Evolutionary conservation across 2,329 filamentous ascomycete genomes (phyloP), one percentile per base, ranked within the genome.

Genomic region (Paracoccidioides brasiliensis): DNA sequence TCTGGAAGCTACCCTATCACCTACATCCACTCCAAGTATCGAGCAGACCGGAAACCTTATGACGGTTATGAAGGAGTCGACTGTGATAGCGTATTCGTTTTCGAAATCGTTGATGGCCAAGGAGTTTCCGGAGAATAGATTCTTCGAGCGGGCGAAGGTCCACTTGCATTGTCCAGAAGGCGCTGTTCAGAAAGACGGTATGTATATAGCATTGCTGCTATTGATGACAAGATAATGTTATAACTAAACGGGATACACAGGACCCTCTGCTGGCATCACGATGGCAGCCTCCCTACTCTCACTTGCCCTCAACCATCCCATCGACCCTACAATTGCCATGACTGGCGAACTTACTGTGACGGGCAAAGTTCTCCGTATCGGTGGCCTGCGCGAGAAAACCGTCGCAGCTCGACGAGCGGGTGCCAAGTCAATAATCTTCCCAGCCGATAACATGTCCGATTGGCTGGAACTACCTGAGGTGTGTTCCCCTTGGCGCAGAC

Each of bases 391-490:
- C 49, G 93, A 98, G 76, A 98, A 98, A 83, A 96, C 93, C 5
- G 91, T 98, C 42, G 93, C 93, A 35, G 94, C 93, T 56, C 81
- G 90, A 66, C 80, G 93, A 60, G 93, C 93, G 28, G 93, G 94
- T 55, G 94, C 90, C 65, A 93, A 86, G 71, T 95, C 83, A 71
- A 84, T 98, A 64, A 85, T 98, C 60, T 98, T 98, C 79, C 93
- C 93, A 32, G 82, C 84, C 63, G 94, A 98, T 74, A 96, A 96
- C 72, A 83, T 87, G 78, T 93, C 88, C 56, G 93, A 98, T 77
- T 98, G 93, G 94, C 76, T 96, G 53, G 93, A 98, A 72, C 78
- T 98, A 63, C 93, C 94, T 55, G 86, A 96, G 79, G 93, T 96
- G 80, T 71, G 88, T 79, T 54, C 46, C 32, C 49, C 15, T 53